Evolutionary conservation across 306 rosid genomes (phyloP), one percentile per base, ranked within the genome.

Genomic region (Vigna angularis): DNA sequence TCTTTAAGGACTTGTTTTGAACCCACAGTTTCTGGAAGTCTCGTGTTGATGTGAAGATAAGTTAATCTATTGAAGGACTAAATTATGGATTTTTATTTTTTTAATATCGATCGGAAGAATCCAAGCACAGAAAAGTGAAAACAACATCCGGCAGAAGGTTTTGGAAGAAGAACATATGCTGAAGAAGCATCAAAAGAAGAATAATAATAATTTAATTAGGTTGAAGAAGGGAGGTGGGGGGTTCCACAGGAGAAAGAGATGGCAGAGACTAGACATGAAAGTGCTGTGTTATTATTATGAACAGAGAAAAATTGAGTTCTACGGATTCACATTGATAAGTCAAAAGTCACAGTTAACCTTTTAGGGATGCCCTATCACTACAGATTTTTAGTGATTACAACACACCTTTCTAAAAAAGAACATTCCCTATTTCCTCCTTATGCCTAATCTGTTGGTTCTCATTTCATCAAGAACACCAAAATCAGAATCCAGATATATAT

Each of bases 121-220:
- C 78, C 32, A 18, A 18, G 17, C 32, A 40, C 17, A 50, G 53
- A 77, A 58, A 49, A 5, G 44, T 26, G 64, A 71, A 81, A 82
- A 42, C 63, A 42, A 18, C 26, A 73, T 58, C 40, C 56, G 75
- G 40, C 32, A 50, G 9, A 76, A 70, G 65, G 28, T 67, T 67
- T 45, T 72, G 66, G 79, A 71, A 80, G 74, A 7, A 87, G 94
- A 78, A 88, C 82, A 81, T 70, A 69, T 85, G 83, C 86, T 85
- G 55, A 63, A 30, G 81, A 80, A 28, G 9, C 65, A 72, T 66
- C 40, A 50, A 6, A 61, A 13, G 6, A 59, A 59, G 10, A 59
- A 48, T 13, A 13, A 28, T 28, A 22, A 58, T 13, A 45, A 11
- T 44, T 10, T 28, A 59, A 61, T 61, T 28, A 30, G 0, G 7